Percentiles rank a stretch among this genome's conserved stretches.
Conservation (phyloP, 2,329 filamentous ascomycete genomes). For the Trichoderma hamatum region DNA sequence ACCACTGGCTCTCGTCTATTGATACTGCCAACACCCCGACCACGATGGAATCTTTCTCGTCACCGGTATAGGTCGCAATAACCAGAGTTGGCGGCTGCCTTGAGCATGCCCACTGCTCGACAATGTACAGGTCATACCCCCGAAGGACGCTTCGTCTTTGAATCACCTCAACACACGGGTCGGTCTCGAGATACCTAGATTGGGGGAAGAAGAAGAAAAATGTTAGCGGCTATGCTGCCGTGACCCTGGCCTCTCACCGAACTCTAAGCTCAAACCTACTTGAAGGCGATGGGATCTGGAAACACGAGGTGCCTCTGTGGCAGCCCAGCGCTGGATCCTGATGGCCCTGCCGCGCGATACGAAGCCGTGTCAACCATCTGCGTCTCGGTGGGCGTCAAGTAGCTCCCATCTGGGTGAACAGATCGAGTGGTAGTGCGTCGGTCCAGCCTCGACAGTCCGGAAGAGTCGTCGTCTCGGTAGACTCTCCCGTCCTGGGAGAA, state of each 20-base stretch:
- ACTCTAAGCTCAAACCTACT: slow-evolving; percentile 42
- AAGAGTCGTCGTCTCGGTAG: slow-evolving; percentile 37
- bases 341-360: not conserved
- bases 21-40: slow-evolving; percentile 83
- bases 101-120: slow-evolving; percentile 98
- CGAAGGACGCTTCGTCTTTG: slow-evolving; percentile 69
- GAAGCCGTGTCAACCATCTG: slow-evolving; percentile 27
- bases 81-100: slow-evolving; percentile 86
- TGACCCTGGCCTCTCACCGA: not conserved
- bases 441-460: slow-evolving; percentile 31
- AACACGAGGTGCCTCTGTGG: slow-evolving; percentile 55
- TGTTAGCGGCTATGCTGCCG: not conserved
- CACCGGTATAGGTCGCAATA: slow-evolving; percentile 91
- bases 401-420: slow-evolving; percentile 31
- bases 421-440: slow-evolving; percentile 33
- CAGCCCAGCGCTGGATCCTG: slow-evolving; percentile 32
- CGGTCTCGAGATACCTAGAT: slow-evolving; percentile 78
- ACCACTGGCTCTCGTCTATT: slow-evolving; percentile 78
- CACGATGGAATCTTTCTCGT: slow-evolving; percentile 74
- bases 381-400: slow-evolving; percentile 29
- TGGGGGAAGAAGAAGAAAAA: not conserved
- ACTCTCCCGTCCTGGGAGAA: slow-evolving; percentile 38
- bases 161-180: slow-evolving; percentile 73
- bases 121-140: slow-evolving; percentile 91
- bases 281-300: slow-evolving; percentile 61